phyloP scores from a whole-genome alignment of 108 stramenopile species.

The Cyclostephanos invisitatus region DNA sequence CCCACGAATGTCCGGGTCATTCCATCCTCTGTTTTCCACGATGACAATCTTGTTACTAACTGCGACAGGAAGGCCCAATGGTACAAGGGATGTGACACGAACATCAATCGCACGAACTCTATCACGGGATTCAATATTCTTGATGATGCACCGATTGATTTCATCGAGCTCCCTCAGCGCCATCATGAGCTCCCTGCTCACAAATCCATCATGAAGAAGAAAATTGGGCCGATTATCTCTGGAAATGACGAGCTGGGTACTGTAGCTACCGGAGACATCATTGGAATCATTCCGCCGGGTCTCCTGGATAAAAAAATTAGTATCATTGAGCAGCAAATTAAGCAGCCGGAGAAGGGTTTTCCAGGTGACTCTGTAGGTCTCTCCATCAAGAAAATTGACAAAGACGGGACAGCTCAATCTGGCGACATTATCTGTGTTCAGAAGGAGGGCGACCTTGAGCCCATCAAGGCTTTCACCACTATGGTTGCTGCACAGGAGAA shows the following conservation, averaged over 20 bases:
- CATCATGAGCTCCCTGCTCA: constrained; percentile 18
- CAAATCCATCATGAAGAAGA: too few species aligned
- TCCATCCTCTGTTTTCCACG: constrained; percentile 79
- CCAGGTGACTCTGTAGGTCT: constrained; percentile 84
- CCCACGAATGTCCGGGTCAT: constrained; percentile 84
- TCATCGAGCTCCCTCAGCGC: constrained; percentile 52
- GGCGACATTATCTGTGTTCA: constrained; percentile 81
- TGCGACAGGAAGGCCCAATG: constrained; percentile 71
- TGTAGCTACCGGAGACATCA: too few species aligned
- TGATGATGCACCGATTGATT: constrained; percentile 41
- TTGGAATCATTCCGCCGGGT: too few species aligned
- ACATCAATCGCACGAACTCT: constrained; percentile 61
- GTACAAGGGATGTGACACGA: constrained; percentile 80
- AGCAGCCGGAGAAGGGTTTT: constrained; percentile 64
- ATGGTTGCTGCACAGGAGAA: constrained; percentile 83
- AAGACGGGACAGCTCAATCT: constrained; percentile 77
- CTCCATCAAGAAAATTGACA: constrained; percentile 81
- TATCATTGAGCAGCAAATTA: constrained; percentile 50
- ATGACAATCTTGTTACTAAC: constrained; percentile 73
- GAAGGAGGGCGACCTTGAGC: constrained; percentile 68
- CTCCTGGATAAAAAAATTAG: too few species aligned
- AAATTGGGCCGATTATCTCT: too few species aligned
- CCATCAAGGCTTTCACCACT: constrained; percentile 79
- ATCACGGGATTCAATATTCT: constrained; percentile 71
- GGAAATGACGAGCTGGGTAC: too few species aligned